Evolutionary conservation across 805 yeast species (phyloP), one percentile per base, ranked within the genome.

Genomic region (Deakozyma indianensis): DNA sequence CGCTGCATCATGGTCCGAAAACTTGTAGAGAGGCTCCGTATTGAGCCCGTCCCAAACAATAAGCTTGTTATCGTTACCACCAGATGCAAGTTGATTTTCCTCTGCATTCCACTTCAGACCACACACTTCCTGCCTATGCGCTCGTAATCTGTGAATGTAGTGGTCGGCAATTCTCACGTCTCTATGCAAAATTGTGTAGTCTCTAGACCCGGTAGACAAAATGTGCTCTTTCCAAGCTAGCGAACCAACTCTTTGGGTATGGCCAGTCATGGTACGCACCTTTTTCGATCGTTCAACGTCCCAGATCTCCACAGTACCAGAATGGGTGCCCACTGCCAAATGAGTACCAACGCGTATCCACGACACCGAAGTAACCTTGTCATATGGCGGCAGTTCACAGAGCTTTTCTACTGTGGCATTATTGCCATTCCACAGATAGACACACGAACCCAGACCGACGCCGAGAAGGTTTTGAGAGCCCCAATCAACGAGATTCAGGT

Each of bases 341-440:
- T 92, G 96, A 14, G 95, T 82, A 16, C 97, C 97, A 9, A 90
- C 76, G 22, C 90, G 94, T 42, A 90, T 84, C 98, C 98, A 92
- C 46, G 83, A 78, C 32, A 90, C 66, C 53, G 94, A 80, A 4
- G 96, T 83, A 22, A 86, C 83, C 42, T 69, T 66, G 53, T 88
- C 96, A 51, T 71, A 70, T 32, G 69, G 71, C 1, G 74, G 78
- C 24, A 90, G 67, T 51, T 83, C 84, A 55, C 95, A 83, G 29
- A 92, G 69, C 52, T 87, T 73, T 48, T 78, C 78, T 1, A 90
- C 96, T 2, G 80, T 74, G 18, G 94, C 95, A 0, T 86, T 76
- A 7, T 78, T 68, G 1, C 94, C 94, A 59, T 87, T 87, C 85
- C 97, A 88, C 14, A 90, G 65, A 58, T 92, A 92, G 1, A 88